Conservation (phyloP, 176 grass and related monocot genomes). For the Cenchrus americanus region DNA sequence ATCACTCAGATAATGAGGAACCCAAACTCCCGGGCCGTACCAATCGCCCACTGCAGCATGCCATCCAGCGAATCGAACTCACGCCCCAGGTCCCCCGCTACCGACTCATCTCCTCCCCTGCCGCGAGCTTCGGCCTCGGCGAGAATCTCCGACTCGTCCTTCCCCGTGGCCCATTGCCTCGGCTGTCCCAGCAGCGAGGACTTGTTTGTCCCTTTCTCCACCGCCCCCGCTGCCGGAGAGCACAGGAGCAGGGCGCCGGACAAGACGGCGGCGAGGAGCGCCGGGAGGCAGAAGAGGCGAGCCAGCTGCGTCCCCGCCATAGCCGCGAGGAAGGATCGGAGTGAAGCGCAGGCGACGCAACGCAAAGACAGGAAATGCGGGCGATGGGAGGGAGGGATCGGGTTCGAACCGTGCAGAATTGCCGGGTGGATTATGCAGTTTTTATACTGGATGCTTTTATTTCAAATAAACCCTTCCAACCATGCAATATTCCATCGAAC, state of each 20-base stretch:
- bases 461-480: no score
- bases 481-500: no score
- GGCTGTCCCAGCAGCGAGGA: constrained; percentile 36
- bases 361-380: background rate
- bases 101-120: background rate
- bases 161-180: constrained; percentile 59
- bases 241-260: background rate
- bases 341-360: background rate
- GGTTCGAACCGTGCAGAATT: background rate
- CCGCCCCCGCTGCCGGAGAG: constrained; percentile 2
- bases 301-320: constrained; percentile 34
- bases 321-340: constrained; percentile 2
- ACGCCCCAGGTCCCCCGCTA: constrained; percentile 55
- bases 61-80: constrained; percentile 79
- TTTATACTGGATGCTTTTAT: constrained; percentile 7
- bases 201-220: constrained; percentile 44
- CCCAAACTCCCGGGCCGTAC: constrained; percentile 26
- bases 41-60: constrained; percentile 96
- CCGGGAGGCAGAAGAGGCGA: background rate
- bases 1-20: background rate
- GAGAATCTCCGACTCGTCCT: constrained; percentile 59
- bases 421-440: constrained; percentile 9
- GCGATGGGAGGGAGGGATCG: background rate
- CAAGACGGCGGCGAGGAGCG: no score
- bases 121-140: constrained; percentile 27